These are phyloP conservation scores for Lachnellula occidentalis DNA, from an alignment of 2,329 filamentous ascomycete species.

Conservation along the genomic window DNA sequence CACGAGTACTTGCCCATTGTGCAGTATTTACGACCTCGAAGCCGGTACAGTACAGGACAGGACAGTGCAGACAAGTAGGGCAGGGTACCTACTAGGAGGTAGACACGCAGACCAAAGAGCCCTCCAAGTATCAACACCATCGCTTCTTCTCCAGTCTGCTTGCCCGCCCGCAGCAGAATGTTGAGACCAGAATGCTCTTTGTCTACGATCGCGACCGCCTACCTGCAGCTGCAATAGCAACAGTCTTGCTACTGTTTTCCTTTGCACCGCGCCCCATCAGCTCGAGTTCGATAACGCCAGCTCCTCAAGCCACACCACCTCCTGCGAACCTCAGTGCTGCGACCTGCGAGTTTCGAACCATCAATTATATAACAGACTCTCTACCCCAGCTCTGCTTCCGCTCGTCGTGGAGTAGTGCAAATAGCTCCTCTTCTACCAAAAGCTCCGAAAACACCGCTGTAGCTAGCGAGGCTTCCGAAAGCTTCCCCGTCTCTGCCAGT, in stretches of 20 bases:
- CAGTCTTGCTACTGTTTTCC: slow-evolving; percentile 17
- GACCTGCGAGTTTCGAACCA: slow-evolving; percentile 31
- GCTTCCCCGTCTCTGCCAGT: neutral
- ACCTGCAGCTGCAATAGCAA: slow-evolving; percentile 12
- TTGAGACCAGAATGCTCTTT: slow-evolving; percentile 19
- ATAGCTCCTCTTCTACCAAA: slow-evolving; percentile 10
- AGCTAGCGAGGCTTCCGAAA: neutral
- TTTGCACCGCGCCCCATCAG: slow-evolving; percentile 7
- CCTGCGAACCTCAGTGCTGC: slow-evolving; percentile 13
- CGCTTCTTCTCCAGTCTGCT: neutral
- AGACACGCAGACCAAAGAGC: too few species aligned
- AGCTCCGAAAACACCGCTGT: neutral
- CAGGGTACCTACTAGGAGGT: too few species aligned
- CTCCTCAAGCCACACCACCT: slow-evolving; percentile 7
- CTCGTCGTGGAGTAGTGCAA: slow-evolving; percentile 26
- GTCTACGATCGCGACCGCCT: slow-evolving; percentile 15
- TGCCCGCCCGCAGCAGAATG: slow-evolving; percentile 7
- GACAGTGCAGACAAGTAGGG: too few species aligned
- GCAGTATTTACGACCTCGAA: too few species aligned
- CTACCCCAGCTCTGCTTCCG: slow-evolving; percentile 30
- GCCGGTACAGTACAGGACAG: too few species aligned
- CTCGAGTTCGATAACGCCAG: slow-evolving; percentile 18
- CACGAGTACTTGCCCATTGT: too few species aligned
- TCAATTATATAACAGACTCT: slow-evolving; percentile 33
- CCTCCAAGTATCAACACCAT: too few species aligned